Evolutionary conservation across 2,329 filamentous ascomycete species (phyloP).

Genomic region (Xylaria digitata): DNA sequence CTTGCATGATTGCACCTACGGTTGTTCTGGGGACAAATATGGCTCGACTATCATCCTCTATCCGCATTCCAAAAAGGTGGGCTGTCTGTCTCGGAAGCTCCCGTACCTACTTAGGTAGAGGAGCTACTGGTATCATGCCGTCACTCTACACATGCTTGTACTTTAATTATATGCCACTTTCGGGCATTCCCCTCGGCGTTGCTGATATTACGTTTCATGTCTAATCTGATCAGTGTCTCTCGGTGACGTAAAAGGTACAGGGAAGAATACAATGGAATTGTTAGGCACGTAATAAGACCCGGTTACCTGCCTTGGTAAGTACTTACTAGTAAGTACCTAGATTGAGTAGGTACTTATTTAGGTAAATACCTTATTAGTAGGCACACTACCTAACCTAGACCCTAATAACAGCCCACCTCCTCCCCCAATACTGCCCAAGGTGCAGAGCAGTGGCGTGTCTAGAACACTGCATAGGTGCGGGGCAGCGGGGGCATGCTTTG

Average conservation of each 20-base stretch:
- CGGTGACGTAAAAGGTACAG: conserved; percentile 32
- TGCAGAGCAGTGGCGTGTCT: not conserved
- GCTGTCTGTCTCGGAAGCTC: conserved; percentile 29
- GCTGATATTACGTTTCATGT: not conserved
- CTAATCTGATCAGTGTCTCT: conserved; percentile 18
- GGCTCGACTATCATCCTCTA: not conserved
- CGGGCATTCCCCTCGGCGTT: conserved; percentile 1
- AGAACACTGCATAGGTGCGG: not conserved
- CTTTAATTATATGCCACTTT: conserved; percentile 11
- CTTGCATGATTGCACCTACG: not conserved
- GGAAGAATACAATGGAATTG: conserved; percentile 16
- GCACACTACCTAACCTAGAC: no score
- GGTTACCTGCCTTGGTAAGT: not conserved
- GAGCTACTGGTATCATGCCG: conserved; percentile 12
- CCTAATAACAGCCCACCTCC: no score
- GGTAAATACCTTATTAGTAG: no score
- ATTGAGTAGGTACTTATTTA: not conserved
- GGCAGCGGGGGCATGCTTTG: conserved; percentile 22
- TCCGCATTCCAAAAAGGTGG: not conserved
- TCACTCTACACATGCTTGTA: conserved; percentile 13
- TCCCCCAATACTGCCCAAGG: no score
- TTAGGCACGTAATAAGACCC: conserved; percentile 2
- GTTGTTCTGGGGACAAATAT: not conserved
- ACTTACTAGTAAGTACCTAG: conserved; percentile 1
- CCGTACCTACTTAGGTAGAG: not conserved